Conservation (phyloP, 2,329 filamentous ascomycete species). For the Orbilia ellipsospora region DNA sequence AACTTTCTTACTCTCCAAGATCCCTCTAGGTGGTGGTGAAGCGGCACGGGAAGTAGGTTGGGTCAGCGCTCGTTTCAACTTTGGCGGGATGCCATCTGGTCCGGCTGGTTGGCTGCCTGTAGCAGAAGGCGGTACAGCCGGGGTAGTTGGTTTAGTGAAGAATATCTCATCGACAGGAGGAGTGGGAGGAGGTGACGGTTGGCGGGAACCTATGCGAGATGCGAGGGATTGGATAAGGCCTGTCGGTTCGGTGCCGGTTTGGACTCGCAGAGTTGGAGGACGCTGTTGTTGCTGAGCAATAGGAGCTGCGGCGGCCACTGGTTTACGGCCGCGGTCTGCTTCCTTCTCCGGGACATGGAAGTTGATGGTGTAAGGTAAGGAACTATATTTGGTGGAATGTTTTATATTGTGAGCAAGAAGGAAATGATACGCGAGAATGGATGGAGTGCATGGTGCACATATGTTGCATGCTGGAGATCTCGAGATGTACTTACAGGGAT, state of each 20-base stretch:
- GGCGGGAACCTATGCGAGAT: slow-evolving; percentile 58
- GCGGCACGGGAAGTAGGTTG: slow-evolving; percentile 59
- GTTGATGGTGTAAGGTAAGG: slow-evolving; percentile 90
- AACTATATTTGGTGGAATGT: slow-evolving; percentile 68
- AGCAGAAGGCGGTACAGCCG: slow-evolving; percentile 12
- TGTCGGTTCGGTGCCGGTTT: slow-evolving; percentile 58
- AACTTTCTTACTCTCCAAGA: slow-evolving; percentile 54
- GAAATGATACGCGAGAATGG: slow-evolving; percentile 48
- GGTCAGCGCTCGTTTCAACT: slow-evolving; percentile 51
- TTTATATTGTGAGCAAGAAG: slow-evolving; percentile 6
- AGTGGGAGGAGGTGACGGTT: slow-evolving; percentile 67
- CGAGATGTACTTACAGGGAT: slow-evolving; percentile 64
- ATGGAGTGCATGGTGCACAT: slow-evolving; percentile 9
- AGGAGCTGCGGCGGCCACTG: slow-evolving; percentile 63
- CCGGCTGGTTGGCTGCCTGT: slow-evolving; percentile 2
- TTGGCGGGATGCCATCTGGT: slow-evolving; percentile 37
- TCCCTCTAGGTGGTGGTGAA: slow-evolving; percentile 56
- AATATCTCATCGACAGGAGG: slow-evolving; percentile 61
- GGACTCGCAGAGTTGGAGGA: slow-evolving; percentile 58
- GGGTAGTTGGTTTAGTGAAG: slow-evolving; percentile 29
- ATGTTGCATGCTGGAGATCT: not conserved
- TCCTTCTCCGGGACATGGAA: slow-evolving; percentile 74
- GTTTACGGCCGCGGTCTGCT: slow-evolving; percentile 60
- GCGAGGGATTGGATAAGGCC: slow-evolving; percentile 56
- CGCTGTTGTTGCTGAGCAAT: slow-evolving; percentile 53